Evolutionary conservation across 306 rosid species (phyloP).

Genomic region (Rosa persica): DNA sequence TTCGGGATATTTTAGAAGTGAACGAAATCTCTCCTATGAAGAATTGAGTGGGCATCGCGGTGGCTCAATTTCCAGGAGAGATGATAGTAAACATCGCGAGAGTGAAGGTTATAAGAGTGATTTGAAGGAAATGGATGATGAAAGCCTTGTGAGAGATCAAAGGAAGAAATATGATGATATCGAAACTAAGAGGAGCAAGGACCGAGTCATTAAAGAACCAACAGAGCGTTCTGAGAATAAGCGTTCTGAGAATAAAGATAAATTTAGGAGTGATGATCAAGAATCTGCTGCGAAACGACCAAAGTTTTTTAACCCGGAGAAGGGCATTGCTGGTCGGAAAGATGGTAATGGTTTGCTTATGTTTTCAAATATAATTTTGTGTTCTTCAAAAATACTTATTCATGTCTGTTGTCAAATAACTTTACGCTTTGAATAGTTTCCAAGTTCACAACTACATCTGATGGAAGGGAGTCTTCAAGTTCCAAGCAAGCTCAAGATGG

Average conservation of each 20-base stretch:
- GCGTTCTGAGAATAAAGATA: constrained; percentile 28
- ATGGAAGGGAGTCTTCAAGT: constrained; percentile 29
- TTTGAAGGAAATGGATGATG: constrained; percentile 46
- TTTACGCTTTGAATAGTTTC: constrained; percentile 20
- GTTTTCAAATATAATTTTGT: background rate
- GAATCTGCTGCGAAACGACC: constrained; percentile 56
- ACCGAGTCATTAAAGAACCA: constrained; percentile 38
- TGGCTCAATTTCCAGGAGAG: constrained; percentile 43
- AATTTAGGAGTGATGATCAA: constrained; percentile 39
- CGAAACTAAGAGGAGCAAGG: constrained; percentile 47
- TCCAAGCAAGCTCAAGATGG: constrained; percentile 41
- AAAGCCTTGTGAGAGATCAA: constrained; percentile 39
- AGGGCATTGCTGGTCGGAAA: constrained; percentile 43
- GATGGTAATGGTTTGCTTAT: constrained; percentile 41
- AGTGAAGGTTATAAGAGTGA: constrained; percentile 58
- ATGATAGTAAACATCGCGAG: constrained; percentile 31
- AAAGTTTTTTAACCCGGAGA: constrained; percentile 44
- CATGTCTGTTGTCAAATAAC: background rate
- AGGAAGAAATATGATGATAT: constrained; percentile 43
- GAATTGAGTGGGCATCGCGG: constrained; percentile 49
- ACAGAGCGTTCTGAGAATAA: constrained; percentile 36
- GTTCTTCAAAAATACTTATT: background rate
- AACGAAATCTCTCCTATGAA: constrained; percentile 38
- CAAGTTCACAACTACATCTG: constrained; percentile 46
- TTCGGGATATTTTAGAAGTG: constrained; percentile 58